Percentiles rank a stretch among this genome's conserved stretches.
Conservation (phyloP, 495 filamentous ascomycete genomes). For the Eremomyces bilateralis region DNA sequence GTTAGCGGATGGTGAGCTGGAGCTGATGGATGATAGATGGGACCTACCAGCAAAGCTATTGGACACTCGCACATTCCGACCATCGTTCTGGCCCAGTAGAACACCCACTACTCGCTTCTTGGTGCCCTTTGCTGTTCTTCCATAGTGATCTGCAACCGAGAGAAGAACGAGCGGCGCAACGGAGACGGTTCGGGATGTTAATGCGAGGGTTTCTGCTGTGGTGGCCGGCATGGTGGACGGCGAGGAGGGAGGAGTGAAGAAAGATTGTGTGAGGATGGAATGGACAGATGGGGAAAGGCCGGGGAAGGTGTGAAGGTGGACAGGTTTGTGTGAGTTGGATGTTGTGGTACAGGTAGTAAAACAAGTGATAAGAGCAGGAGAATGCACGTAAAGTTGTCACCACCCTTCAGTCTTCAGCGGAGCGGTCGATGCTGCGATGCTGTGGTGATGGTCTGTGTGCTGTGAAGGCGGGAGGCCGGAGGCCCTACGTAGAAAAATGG, state of each 20-base stretch:
- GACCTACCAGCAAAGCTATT: constrained; percentile 96
- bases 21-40: no score
- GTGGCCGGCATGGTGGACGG: constrained; percentile 61
- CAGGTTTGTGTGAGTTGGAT: no score
- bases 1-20: neutral
- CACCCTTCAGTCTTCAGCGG: no score
- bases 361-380: no score
- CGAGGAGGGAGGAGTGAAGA: neutral
- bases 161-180: constrained; percentile 95
- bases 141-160: constrained; percentile 96
- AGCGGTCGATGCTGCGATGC: no score
- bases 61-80: constrained; percentile 84
- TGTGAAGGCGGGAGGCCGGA: no score
- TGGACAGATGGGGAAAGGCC: neutral
- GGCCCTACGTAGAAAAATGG: no score
- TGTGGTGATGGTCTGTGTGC: no score
- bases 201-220: constrained; percentile 79
- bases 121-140: constrained; percentile 72
- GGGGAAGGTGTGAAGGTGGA: no score
- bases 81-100: constrained; percentile 83
- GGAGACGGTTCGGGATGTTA: constrained; percentile 70
- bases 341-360: no score
- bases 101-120: constrained; percentile 92
- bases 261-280: neutral
- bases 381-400: no score